Evolutionary conservation across 768 basidiomycete species (phyloP), one percentile per base, ranked within the genome.

Genomic region (Agrocybe pediades): DNA sequence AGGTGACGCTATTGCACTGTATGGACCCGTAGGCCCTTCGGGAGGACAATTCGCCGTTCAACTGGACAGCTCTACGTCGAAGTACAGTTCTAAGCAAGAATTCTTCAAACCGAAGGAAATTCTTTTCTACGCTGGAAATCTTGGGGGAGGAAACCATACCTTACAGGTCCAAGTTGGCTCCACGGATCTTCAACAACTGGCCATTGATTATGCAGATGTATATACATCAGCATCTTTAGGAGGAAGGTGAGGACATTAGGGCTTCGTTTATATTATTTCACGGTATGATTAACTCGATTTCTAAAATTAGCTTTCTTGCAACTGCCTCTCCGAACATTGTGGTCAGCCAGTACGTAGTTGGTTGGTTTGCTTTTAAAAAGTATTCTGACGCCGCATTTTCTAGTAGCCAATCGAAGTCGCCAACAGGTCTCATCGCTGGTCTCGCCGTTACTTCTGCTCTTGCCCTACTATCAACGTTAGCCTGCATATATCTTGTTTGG

Each of bases 161-260:
- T 20, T 59, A 20, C 46, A 40, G 15, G 26, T 59, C 11, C 41
- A 39, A 13, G n/a, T 39, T 8, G 27, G 33, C 6, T 20, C 23
- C 23, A 21, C 36, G 3, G 20, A 36, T 3, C 29, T 41, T 11
- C 53, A 49, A 21, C 40, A 49, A 8, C 54, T 62, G 2, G 53
- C 56, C 15, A 53, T 62, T 15, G 61, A 62, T 40, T 62, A 51
- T 48, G 58, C 58, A 2, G 52, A 51, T 41, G 54, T 60, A 2
- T 62, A 60, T 44, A 55, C 58, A 13, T 43, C 61, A 6, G 56
- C 56, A 6, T 62, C 61, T 5, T 49, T 62, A 19, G 61, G 61
- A 27, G 49, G 49, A 41, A 50, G 49, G 49, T 50, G 33, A 13
- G 33, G 13, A 11, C 11, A 15, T 13, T 27, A n/a, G n/a, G n/a